Conservation (phyloP, 2,329 filamentous ascomycete species). For the Tolypocladium paradoxum region DNA sequence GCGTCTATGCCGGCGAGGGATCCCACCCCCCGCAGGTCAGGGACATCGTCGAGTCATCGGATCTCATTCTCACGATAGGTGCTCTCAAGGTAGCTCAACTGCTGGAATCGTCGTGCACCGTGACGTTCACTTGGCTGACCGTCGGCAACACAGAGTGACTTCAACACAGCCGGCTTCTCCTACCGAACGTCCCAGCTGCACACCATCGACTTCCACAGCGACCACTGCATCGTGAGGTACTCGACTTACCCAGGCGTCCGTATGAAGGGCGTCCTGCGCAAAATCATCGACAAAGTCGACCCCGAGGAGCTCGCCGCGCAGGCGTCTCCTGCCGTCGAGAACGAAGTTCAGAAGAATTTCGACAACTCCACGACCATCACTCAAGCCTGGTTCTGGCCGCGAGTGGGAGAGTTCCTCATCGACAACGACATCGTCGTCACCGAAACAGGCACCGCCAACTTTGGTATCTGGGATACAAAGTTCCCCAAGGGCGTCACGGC, state of each 20-base stretch:
- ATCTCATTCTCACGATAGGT: constrained; percentile 62
- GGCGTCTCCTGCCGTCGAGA: constrained; percentile 41
- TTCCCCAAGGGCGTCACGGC: constrained; percentile 72
- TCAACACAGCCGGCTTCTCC: constrained; percentile 75
- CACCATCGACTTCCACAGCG: constrained; percentile 73
- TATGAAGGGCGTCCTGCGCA: constrained; percentile 68
- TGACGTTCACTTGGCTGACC: not conserved
- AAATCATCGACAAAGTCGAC: constrained; percentile 52
- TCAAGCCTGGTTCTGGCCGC: constrained; percentile 70
- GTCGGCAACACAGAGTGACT: constrained; percentile 47
- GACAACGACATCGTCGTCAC: constrained; percentile 70
- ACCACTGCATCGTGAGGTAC: constrained; percentile 61
- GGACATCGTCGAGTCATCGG: constrained; percentile 54
- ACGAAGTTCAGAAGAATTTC: constrained; percentile 31
- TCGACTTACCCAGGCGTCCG: constrained; percentile 67
- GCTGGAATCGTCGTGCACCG: not conserved
- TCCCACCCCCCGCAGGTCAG: constrained; percentile 54
- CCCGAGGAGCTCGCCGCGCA: constrained; percentile 45
- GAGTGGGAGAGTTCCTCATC: constrained; percentile 60
- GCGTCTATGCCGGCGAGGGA: constrained; percentile 75
- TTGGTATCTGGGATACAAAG: constrained; percentile 76
- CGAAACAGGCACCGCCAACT: constrained; percentile 80
- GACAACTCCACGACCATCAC: constrained; percentile 41
- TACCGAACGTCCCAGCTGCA: constrained; percentile 67
- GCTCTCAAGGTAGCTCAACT: constrained; percentile 36